These are phyloP conservation scores for Phialophora tarda DNA, from an alignment of 2,329 filamentous ascomycete genomes.

Conservation along the genomic window DNA sequence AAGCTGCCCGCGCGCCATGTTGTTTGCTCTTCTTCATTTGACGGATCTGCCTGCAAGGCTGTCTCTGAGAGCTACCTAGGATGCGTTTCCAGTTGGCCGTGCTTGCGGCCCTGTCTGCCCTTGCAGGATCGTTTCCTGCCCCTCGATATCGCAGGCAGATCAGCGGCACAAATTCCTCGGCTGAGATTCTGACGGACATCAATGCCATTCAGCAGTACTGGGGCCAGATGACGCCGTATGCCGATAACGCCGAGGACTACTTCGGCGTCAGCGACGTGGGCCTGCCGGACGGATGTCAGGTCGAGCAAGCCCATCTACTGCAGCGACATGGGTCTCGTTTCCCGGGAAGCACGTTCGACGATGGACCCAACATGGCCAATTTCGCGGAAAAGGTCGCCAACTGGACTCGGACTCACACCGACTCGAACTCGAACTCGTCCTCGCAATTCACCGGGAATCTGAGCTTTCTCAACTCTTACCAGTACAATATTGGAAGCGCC, in stretches of 20 bases:
- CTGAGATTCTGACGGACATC: slow-evolving; percentile 43
- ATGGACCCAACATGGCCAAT: slow-evolving; percentile 56
- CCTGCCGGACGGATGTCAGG: slow-evolving; percentile 61
- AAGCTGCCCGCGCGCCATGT: slow-evolving; percentile 8
- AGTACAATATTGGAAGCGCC: slow-evolving; percentile 53
- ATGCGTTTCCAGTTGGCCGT: slow-evolving; percentile 19
- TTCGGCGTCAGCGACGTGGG: slow-evolving; percentile 48
- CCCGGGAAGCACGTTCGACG: slow-evolving; percentile 54
- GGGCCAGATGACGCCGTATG: slow-evolving; percentile 57
- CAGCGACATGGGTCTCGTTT: slow-evolving; percentile 63
- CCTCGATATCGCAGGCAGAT: slow-evolving; percentile 24
- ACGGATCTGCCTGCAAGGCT: not conserved
- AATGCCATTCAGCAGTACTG: slow-evolving; percentile 49
- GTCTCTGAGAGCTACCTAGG: not conserved
- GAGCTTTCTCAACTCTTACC: slow-evolving; percentile 60
- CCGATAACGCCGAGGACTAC: slow-evolving; percentile 52
- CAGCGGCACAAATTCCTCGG: slow-evolving; percentile 14
- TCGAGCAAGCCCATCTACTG: slow-evolving; percentile 60
- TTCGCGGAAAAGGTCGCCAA: slow-evolving; percentile 59
- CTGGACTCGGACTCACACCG: slow-evolving; percentile 49
- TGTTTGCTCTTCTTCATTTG: slow-evolving; percentile 15
- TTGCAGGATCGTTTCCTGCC: slow-evolving; percentile 22
- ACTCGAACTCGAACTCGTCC: slow-evolving; percentile 44
- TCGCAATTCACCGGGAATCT: slow-evolving; percentile 55
- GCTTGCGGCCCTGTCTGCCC: slow-evolving; percentile 19